Evolutionary conservation across 176 grass and related monocot genomes (phyloP), one percentile per base, ranked within the genome.

Genomic region (Carex littledalei): DNA sequence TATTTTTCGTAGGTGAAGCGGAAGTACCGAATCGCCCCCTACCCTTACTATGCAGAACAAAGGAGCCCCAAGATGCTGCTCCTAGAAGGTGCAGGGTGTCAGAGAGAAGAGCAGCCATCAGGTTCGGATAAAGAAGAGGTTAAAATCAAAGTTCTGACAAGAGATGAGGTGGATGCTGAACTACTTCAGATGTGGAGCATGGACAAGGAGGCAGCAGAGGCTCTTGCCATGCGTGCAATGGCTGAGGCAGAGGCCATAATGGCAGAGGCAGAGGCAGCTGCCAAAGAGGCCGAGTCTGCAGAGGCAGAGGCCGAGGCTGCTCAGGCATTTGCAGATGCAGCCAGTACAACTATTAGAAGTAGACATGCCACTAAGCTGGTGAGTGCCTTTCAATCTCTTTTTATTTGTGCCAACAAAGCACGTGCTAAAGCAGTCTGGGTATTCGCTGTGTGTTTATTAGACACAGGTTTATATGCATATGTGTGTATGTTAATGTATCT

Each of bases 221-320:
- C 87, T 0, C 90, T 85, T 11, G 94, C 94, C 0, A 92, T 90
- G 78, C 85, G 66, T 88, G 92, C 94, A 15, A 89, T 97, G 86
- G 92, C 86, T 64, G 94, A 97, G 84, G 94, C 94, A 80, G 94
- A 97, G 21, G 87, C 87, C 58, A 90, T 94, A 84, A 91, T 97
- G 92, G 94, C 90, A 3, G 90, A 97, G 84, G 92, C 94, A 59
- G 92, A 97, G 85, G 90, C 84, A 22, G 94, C 94, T 55, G 89
- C 87, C 1, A 92, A 85, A 85, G 94, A 97, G 76, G 94, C 94
- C 58, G 92, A 97, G 17, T 76, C 67, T 84, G 94, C 94, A 76
- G 94, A 97, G 85, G 88, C 85, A 41, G 94, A 97, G 17, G 92
- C 92, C 24, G 88, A 91, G 86, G 92, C 90, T 87, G 90, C 90